Evolutionary conservation across 2,329 filamentous ascomycete species (phyloP).

Genomic region (Pseudogymnoascus sp.): DNA sequence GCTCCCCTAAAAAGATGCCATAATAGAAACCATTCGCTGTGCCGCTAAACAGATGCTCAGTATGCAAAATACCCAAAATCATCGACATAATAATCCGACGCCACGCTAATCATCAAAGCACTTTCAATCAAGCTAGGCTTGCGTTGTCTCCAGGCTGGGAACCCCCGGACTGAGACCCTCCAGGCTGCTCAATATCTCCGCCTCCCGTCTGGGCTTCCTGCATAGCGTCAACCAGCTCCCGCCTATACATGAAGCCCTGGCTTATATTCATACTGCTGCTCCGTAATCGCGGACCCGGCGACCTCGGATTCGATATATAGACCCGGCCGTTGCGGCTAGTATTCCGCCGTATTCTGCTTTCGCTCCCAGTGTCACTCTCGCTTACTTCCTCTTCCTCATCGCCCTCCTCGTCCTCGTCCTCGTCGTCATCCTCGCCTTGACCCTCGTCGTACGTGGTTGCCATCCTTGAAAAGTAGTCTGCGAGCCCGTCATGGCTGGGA

Average conservation of each 20-base stretch:
- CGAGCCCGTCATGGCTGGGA: conserved; percentile 46
- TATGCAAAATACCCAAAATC: neutral
- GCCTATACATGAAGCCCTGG: conserved; percentile 27
- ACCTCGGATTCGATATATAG: conserved; percentile 28
- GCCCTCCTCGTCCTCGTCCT: conserved; percentile 16
- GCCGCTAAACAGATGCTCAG: neutral
- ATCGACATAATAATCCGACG: neutral
- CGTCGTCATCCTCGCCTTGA: conserved; percentile 11
- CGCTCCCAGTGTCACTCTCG: conserved; percentile 14
- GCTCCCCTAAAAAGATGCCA: neutral
- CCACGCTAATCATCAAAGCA: neutral
- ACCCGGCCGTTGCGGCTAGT: conserved; percentile 19
- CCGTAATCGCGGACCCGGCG: conserved; percentile 27
- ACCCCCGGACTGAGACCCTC: neutral
- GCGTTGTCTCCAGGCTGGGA: neutral
- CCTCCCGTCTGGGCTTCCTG: neutral
- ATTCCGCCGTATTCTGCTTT: neutral
- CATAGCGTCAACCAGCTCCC: neutral
- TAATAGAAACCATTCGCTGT: neutral
- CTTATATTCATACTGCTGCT: conserved; percentile 23
- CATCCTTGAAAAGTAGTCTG: conserved; percentile 62
- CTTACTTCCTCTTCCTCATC: conserved; percentile 23
- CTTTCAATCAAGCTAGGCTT: neutral
- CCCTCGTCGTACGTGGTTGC: conserved; percentile 34
- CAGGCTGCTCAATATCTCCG: neutral